These are phyloP conservation scores for Ceratobasidium sp. DNA, from an alignment of 1,284 basidiomycete species.

Conservation along the genomic window DNA sequence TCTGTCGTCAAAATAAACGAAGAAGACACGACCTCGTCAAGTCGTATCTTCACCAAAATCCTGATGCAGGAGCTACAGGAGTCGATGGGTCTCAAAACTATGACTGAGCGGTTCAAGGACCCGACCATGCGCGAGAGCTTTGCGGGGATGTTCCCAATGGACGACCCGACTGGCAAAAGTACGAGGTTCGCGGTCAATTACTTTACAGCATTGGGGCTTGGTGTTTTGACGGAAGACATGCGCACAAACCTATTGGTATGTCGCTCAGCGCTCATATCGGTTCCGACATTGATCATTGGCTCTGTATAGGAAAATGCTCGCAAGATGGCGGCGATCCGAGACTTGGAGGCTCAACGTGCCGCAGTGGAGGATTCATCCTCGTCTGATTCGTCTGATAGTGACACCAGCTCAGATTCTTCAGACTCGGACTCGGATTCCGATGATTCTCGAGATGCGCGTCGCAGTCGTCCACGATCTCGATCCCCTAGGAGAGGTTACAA, in stretches of 20 bases:
- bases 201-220: constrained; percentile 93
- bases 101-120: constrained; percentile 89
- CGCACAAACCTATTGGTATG: constrained; percentile 90
- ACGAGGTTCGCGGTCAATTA: constrained; percentile 99
- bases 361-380: constrained; percentile 80
- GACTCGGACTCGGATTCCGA: constrained; percentile 58
- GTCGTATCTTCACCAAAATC: constrained; percentile 98
- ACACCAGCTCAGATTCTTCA: constrained; percentile 55
- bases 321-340: constrained; percentile 90
- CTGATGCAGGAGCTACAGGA: constrained; percentile 95
- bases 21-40: constrained; percentile 95
- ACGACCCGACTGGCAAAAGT: constrained; percentile 85
- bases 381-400: constrained; percentile 60
- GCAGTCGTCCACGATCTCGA: constrained; percentile 48
- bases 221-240: constrained; percentile 94
- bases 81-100: constrained; percentile 85
- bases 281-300: constrained; percentile 31
- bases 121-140: constrained; percentile 81
- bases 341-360: constrained; percentile 92
- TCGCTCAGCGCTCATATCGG: constrained; percentile 47
- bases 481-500: constrained; percentile 47
- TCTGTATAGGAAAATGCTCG: constrained; percentile 12
- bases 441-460: constrained; percentile 49
- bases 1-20: constrained; percentile 93
- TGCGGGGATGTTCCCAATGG: constrained; percentile 91